These are phyloP conservation scores for Galerina marginata DNA, from an alignment of 768 basidiomycete species.

Conservation along the genomic window DNA sequence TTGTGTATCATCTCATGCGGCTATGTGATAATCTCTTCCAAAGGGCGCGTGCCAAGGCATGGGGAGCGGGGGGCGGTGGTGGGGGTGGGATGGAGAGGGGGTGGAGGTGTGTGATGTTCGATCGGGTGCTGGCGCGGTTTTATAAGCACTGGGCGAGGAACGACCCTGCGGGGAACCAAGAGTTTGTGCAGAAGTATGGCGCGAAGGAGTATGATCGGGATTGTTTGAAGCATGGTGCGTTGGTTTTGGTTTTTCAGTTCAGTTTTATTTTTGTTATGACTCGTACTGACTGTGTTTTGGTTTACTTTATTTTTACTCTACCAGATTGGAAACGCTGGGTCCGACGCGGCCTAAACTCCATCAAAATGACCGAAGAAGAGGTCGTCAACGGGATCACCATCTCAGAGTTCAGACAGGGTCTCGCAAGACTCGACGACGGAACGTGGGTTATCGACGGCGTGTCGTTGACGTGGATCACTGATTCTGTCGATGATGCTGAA, in stretches of 20 bases:
- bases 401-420: constrained; percentile 29
- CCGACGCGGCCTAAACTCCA: constrained; percentile 42
- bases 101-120: constrained; percentile 50
- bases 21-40: constrained; percentile 40
- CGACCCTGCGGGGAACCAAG: constrained; percentile 37
- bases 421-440: constrained; percentile 21
- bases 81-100: constrained; percentile 33
- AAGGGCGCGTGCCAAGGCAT: constrained; percentile 34
- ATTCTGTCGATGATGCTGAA: constrained; percentile 3
- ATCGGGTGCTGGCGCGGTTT: constrained; percentile 46
- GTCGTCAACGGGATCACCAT: constrained; percentile 35
- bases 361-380: constrained; percentile 42
- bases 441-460: constrained; percentile 22
- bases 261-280: too few species aligned
- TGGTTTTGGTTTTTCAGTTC: too few species aligned
- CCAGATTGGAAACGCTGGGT: constrained; percentile 46
- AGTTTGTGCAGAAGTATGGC: constrained; percentile 41
- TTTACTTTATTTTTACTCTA: background rate
- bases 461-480: constrained; percentile 18
- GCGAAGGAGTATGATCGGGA: constrained; percentile 44
- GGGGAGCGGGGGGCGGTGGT: background rate
- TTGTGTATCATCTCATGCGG: constrained; percentile 46
- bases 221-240: constrained; percentile 42
- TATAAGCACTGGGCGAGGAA: constrained; percentile 45
- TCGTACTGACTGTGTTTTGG: too few species aligned